Conservation (phyloP, 2,329 filamentous ascomycete species). For the Furcasterigmium furcatum region DNA sequence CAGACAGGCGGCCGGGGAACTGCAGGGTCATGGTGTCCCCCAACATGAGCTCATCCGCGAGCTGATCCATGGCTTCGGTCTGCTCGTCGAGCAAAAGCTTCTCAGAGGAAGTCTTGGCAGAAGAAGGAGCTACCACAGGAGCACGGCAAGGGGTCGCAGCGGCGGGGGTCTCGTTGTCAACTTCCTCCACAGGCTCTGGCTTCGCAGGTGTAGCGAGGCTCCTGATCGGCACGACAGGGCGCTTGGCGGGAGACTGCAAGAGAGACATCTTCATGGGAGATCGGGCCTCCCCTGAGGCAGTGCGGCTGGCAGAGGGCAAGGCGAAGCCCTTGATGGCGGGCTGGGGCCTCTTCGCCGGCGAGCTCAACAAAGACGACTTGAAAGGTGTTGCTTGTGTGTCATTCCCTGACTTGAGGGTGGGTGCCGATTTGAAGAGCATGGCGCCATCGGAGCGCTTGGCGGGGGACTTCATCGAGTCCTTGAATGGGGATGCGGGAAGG, state of each 20-base stretch:
- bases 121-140: slow-evolving; percentile 5
- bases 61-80: slow-evolving; percentile 15
- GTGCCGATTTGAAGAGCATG: slow-evolving; percentile 22
- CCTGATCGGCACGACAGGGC: slow-evolving; percentile 40
- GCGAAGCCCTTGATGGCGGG: slow-evolving; percentile 37
- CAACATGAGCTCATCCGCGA: slow-evolving; percentile 24
- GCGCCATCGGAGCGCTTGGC: slow-evolving; percentile 49
- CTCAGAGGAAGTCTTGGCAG: slow-evolving; percentile 21
- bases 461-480: slow-evolving; percentile 53
- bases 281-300: slow-evolving; percentile 19
- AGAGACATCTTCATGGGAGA: slow-evolving; percentile 44
- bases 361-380: slow-evolving; percentile 40
- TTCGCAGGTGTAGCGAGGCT: slow-evolving; percentile 20
- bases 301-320: slow-evolving; percentile 18
- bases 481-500: slow-evolving; percentile 47
- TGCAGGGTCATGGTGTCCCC: slow-evolving; percentile 29
- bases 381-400: slow-evolving; percentile 18
- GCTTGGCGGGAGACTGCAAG: slow-evolving; percentile 51
- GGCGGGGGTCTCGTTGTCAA: background rate
- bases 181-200: slow-evolving; percentile 12
- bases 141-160: background rate
- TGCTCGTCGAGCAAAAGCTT: slow-evolving; percentile 33
- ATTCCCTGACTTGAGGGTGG: slow-evolving; percentile 25
- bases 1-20: slow-evolving; percentile 43
- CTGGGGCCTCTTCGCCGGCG: slow-evolving; percentile 48